Evolutionary conservation across 1,139 yeast species (phyloP), one percentile per base, ranked within the genome.

Genomic region (Blastobotrys buckinghamii): DNA sequence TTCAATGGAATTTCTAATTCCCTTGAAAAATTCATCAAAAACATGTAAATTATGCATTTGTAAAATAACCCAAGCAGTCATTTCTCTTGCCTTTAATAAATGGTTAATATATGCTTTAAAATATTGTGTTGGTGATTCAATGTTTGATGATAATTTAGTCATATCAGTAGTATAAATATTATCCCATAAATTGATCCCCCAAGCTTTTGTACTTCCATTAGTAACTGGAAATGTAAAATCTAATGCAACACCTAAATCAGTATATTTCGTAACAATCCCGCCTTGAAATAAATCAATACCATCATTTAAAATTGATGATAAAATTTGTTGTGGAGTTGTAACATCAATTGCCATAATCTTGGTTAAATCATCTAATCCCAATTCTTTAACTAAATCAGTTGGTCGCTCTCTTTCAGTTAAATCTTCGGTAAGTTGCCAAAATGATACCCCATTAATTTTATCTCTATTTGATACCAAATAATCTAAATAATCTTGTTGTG

Each of bases 21-120:
- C 70, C 6, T 50, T 53, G 48, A 71, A 66, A 44, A 70, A 67
- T 35, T 49, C 26, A 30, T 52, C 53, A 15, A 62, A 50, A 0
- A 65, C 63, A 22, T 54, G 53, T 33, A 64, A 43, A 51, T 71
- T 71, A 52, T 72, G 73, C 55, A 63, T 60, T 55, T 70, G 73
- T 33, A 71, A 59, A 10, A 69, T 53, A 32, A 71, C 71, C 62
- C 69, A 67, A 1, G 73, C 72, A 13, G 71, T 61, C 75, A 71
- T 71, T 53, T 71, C 75, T 26, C 59, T 57, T 5, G 74, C 74
- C 35, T 66, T 55, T 30, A 71, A 57, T 32, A 71, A 54, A 52
- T 71, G 75, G 46, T 71, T 72, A 8, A 71, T 51, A 51, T 70
- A 71, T 3, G 75, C 74, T 24, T 66, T 55, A 51, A 65, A 61